A percentile compares a stretch with the other conserved stretches of the same genome.
phyloP scores from a whole-genome alignment of 345 rosid species.

The Eucalyptus fibrosa region DNA sequence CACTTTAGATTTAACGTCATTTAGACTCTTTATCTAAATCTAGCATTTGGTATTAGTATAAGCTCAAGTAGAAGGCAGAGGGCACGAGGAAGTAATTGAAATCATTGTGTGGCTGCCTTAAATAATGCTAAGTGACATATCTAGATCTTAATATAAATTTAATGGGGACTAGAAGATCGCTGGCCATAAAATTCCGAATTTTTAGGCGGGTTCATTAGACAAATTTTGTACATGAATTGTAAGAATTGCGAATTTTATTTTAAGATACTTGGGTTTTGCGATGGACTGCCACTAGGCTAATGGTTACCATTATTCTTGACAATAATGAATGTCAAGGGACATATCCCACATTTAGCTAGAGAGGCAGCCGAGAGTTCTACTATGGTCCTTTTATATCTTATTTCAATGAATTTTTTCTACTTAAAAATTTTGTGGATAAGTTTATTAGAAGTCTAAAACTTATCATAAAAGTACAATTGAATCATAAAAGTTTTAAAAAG shows the following conservation, averaged over 20 bases:
- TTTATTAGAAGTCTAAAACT: no score
- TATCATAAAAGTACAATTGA: no score
- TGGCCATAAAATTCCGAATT: neutral
- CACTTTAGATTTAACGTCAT: neutral
- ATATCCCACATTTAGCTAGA: neutral
- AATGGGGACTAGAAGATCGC: neutral
- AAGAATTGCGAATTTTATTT: neutral
- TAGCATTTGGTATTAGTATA: neutral
- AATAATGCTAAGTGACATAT: neutral
- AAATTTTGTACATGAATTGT: neutral
- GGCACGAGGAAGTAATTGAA: neutral
- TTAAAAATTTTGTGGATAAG: neutral
- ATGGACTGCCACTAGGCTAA: neutral
- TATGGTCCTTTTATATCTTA: neutral
- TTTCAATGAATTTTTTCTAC: neutral
- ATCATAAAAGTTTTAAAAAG: no score
- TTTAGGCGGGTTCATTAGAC: neutral
- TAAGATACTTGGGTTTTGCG: neutral
- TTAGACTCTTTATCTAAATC: neutral
- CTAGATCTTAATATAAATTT: neutral
- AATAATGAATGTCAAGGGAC: neutral
- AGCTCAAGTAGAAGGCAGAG: neutral
- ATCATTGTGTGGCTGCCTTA: neutral
- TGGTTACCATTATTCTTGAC: neutral
- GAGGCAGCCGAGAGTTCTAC: neutral